Evolutionary conservation across 2,329 filamentous ascomycete genomes (phyloP), one percentile per base, ranked within the genome.

Genomic region (Phaeosphaeriaceae sp.): DNA sequence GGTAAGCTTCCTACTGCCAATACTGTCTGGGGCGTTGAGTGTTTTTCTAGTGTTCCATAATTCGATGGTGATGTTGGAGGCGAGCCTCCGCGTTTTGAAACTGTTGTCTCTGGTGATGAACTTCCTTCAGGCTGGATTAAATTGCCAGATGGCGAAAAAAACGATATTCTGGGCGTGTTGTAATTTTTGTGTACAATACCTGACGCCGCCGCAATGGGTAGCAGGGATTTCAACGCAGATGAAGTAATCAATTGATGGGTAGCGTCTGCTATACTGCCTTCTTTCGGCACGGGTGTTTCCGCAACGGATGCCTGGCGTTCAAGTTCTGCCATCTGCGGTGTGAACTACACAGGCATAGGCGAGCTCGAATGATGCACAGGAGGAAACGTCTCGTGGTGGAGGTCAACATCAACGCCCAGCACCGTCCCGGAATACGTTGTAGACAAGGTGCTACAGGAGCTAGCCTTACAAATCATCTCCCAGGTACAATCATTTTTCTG

Each of bases 161-260:
- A 69, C 5, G 68, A 71, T 30, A 68, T 55, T 33, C 54, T 63
- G 12, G 71, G 61, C 30, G 60, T 62, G 15, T 60, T 52, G 38
- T 61, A 56, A 43, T 66, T 67, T 13, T 56, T 52, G 12, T 52
- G 66, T 37, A 72, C 59, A 34, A 74, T 70, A 16, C 71, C 72
- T 32, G 68, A 66, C 17, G 70, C 66, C 39, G 64, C 70, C 17
- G 73, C 72, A 47, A 75, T 66, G 15, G 71, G 71, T 18, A 75
- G 56, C 29, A 75, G 61, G 34, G 66, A 58, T 4, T 66, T 64
- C 15, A 74, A 51, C n/a, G 71, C 72, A 28, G 67, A 69, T 9
- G 72, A 75, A 4, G 58, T 69, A 18, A 73, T 62, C 3, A 61
- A 67, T 36, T 44, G 60, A 42, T 38, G 38, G 20, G 48, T 32